Conservation (phyloP, 768 basidiomycete species). For the Aureoboletus auriporus region DNA sequence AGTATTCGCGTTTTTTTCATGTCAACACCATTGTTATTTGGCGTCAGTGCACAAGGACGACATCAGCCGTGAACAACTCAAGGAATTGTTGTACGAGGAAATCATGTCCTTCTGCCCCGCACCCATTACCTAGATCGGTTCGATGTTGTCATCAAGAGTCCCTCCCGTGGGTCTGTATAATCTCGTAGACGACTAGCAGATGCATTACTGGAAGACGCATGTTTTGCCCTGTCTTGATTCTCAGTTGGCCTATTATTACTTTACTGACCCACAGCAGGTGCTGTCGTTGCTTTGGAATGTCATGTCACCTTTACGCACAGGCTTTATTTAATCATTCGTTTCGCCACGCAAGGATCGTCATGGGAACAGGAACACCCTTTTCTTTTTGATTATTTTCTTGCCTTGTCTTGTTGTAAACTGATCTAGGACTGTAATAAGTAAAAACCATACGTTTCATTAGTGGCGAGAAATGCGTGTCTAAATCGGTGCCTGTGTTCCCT, state of each 20-base stretch:
- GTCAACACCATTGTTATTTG: background rate
- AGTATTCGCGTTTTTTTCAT: conserved; percentile 27
- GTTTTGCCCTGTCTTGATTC: background rate
- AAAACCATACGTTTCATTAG: background rate
- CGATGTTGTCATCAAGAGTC: background rate
- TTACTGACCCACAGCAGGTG: background rate
- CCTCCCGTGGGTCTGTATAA: background rate
- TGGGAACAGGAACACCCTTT: background rate
- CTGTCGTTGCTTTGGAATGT: background rate
- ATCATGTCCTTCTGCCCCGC: conserved; percentile 84
- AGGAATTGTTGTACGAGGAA: conserved; percentile 91
- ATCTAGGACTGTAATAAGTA: conserved; percentile 5
- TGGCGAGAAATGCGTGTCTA: too few species aligned
- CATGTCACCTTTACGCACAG: background rate
- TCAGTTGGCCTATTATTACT: background rate
- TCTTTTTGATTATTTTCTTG: background rate
- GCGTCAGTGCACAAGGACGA: conserved; percentile 86
- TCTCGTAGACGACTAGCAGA: conserved; percentile 1
- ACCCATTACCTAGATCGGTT: conserved; percentile 38
- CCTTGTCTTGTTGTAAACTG: conserved; percentile 6
- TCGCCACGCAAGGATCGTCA: conserved; percentile 1
- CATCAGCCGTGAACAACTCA: conserved; percentile 92
- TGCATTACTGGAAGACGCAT: conserved; percentile 6
- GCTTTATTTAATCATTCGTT: conserved; percentile 1
- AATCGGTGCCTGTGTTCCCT: too few species aligned